A percentile compares a stretch with the other conserved stretches of the same genome.
phyloP scores from a whole-genome alignment of 2,329 filamentous ascomycete species.

The Colletotrichum shisoi region DNA sequence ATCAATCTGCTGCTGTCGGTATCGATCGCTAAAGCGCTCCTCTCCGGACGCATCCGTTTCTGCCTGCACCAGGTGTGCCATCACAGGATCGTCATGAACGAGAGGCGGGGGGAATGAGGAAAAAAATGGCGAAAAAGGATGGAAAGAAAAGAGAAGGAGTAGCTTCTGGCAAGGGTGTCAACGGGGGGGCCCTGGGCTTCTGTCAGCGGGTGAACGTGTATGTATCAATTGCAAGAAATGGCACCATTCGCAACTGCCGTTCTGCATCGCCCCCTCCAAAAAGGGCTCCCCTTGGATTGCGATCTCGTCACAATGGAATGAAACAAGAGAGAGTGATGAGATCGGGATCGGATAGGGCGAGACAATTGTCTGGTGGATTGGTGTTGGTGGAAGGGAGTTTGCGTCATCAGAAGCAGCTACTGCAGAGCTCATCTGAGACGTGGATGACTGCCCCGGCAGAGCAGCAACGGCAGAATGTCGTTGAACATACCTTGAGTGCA shows the following conservation, averaged over 20 bases:
- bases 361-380: conserved; percentile 21
- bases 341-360: conserved; percentile 36
- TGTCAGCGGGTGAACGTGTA: conserved; percentile 25
- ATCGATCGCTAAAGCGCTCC: conserved; percentile 29
- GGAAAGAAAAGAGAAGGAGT: conserved; percentile 6
- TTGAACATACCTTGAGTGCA: conserved; percentile 34
- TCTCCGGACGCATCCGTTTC: conserved; percentile 12
- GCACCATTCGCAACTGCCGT: background rate
- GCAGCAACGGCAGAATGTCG: conserved; percentile 1
- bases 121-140: no score
- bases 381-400: conserved; percentile 35
- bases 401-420: conserved; percentile 31
- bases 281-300: background rate
- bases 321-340: conserved; percentile 2
- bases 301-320: background rate
- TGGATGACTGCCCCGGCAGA: background rate
- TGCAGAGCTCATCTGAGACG: conserved; percentile 21
- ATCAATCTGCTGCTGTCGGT: conserved; percentile 18
- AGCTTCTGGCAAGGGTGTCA: conserved; percentile 1
- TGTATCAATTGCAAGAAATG: background rate
- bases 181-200: conserved; percentile 9
- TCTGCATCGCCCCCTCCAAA: background rate
- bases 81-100: conserved; percentile 11
- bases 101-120: no score
- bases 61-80: conserved; percentile 12